A percentile compares a stretch with the other conserved stretches of the same genome.
These are phyloP conservation scores for Huntiella moniliformis DNA, from an alignment of 2,329 filamentous ascomycete genomes.

Conservation along the genomic window DNA sequence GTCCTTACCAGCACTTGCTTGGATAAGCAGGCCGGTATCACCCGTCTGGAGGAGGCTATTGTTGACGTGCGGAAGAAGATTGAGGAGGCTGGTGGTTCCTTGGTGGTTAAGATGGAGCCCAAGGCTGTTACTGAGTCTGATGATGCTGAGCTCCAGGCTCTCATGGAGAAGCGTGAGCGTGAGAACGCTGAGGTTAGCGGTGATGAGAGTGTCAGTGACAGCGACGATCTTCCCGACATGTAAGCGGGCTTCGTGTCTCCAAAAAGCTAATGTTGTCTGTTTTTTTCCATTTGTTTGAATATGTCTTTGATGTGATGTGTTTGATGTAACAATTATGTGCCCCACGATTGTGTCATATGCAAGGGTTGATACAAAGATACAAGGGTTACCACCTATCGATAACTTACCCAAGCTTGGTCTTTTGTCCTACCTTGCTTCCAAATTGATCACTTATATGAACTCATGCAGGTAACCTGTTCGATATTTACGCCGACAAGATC, in stretches of 20 bases:
- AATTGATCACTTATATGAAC: no score
- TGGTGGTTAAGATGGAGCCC: conserved; percentile 91
- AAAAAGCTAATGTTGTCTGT: conserved; percentile 2
- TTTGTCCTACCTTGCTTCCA: neutral
- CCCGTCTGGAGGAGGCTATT: conserved; percentile 73
- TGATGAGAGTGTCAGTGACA: conserved; percentile 90
- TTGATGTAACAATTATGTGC: neutral
- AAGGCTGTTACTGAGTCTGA: conserved; percentile 99
- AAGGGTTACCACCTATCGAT: no score
- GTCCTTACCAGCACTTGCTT: conserved; percentile 89
- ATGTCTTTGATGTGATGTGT: conserved; percentile 1
- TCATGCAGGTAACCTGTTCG: no score
- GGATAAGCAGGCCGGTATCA: conserved; percentile 77
- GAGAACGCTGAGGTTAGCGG: conserved; percentile 97
- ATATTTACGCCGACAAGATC: no score
- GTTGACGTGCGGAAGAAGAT: conserved; percentile 71
- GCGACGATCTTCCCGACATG: conserved; percentile 42
- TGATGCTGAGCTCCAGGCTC: conserved; percentile 84
- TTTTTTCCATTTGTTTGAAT: neutral
- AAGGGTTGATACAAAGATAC: no score
- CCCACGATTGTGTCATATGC: no score
- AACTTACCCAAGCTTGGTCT: neutral
- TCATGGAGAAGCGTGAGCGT: conserved; percentile 97
- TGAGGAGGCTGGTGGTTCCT: conserved; percentile 54
- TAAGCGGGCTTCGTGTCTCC: conserved; percentile 8